These are phyloP conservation scores for Ochetophila trinervis DNA, from an alignment of 306 rosid species.

Conservation along the genomic window DNA sequence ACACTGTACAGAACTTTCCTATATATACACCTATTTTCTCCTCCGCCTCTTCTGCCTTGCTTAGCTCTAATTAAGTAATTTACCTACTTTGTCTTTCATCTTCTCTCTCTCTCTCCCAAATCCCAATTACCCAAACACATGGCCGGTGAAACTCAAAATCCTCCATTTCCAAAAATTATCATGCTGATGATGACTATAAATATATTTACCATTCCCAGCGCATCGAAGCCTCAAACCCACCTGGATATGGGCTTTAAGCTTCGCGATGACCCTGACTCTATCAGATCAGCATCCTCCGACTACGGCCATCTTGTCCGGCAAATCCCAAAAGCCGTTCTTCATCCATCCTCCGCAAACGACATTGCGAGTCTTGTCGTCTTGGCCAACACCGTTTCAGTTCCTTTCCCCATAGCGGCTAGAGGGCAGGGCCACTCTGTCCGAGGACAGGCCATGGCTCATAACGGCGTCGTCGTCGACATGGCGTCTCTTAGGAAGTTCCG, in stretches of 20 bases:
- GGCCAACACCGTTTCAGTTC: constrained; percentile 37
- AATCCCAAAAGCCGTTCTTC: constrained; percentile 52
- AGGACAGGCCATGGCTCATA: constrained; percentile 68
- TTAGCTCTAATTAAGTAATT: not conserved
- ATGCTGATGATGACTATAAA: constrained; percentile 28
- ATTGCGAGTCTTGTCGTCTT: constrained; percentile 35
- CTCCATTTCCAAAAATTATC: constrained; percentile 16
- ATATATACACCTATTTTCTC: not conserved
- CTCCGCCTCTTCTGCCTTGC: not conserved
- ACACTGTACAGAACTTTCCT: not conserved
- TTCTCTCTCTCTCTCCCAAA: constrained; percentile 4
- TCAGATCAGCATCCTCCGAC: constrained; percentile 52
- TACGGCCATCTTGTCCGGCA: constrained; percentile 50
- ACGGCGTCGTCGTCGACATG: constrained; percentile 72
- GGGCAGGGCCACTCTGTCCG: constrained; percentile 68
- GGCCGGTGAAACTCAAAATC: not conserved
- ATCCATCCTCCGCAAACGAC: constrained; percentile 56
- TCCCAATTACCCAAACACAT: not conserved
- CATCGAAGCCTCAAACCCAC: constrained; percentile 12
- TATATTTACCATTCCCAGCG: constrained; percentile 30
- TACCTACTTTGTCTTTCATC: not conserved
- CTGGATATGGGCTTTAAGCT: constrained; percentile 29
- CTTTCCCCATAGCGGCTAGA: constrained; percentile 49
- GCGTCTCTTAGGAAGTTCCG: constrained; percentile 25
- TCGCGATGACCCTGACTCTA: constrained; percentile 43